These are phyloP conservation scores for Spergularia marina DNA, from an alignment of 148 eudicot species.

Conservation along the genomic window DNA sequence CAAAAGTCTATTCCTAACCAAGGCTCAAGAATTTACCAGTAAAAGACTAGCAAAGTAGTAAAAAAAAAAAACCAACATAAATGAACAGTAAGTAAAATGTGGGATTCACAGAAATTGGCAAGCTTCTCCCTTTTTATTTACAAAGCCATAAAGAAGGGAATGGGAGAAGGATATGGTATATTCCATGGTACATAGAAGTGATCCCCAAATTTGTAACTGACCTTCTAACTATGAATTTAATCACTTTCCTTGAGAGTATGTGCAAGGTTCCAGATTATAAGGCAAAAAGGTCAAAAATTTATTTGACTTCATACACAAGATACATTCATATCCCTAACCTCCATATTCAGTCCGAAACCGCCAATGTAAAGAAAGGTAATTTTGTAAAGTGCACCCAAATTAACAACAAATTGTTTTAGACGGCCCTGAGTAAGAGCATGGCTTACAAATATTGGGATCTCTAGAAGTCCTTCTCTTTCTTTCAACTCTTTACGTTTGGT, in stretches of 20 bases:
- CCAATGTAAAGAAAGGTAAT: background rate
- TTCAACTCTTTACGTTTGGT: too few relatives aligned
- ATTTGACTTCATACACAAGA: too few relatives aligned
- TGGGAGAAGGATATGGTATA: background rate
- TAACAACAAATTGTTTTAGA: too few relatives aligned
- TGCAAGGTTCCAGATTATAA: background rate
- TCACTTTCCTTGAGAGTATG: background rate
- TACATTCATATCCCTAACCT: background rate
- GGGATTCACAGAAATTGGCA: background rate
- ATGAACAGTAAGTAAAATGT: background rate
- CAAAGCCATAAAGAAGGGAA: too few relatives aligned
- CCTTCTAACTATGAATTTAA: background rate
- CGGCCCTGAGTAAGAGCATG: too few relatives aligned
- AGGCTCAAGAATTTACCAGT: too few relatives aligned
- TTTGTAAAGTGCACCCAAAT: background rate
- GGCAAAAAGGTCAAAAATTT: background rate
- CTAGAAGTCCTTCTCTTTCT: too few relatives aligned
- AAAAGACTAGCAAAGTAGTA: too few relatives aligned
- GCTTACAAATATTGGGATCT: too few relatives aligned
- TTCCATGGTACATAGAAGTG: background rate
- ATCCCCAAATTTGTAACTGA: background rate
- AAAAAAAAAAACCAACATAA: background rate
- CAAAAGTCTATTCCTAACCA: too few relatives aligned
- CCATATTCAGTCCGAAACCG: background rate
- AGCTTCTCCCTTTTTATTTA: background rate